Conservation (phyloP, 1,284 basidiomycete genomes). For the Malassezia vespertilionis region DNA sequence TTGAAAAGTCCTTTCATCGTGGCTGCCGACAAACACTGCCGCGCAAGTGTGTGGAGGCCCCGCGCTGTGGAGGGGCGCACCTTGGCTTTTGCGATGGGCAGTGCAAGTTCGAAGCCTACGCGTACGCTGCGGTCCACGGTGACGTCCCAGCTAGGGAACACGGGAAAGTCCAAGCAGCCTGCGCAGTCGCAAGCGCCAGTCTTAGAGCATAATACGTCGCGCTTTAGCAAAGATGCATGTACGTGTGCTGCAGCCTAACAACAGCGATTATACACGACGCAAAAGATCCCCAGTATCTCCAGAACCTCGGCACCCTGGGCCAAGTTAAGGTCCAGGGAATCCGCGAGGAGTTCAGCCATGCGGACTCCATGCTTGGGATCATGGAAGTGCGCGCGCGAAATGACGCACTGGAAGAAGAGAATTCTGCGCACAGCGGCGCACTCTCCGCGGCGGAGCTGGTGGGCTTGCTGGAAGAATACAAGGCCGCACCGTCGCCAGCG, state of each 20-base stretch:
- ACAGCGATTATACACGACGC: slow-evolving; percentile 13
- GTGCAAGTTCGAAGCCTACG: slow-evolving; percentile 12
- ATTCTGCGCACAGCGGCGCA: neutral
- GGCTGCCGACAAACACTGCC: neutral
- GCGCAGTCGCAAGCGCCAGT: neutral
- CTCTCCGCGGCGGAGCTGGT: slow-evolving; percentile 9
- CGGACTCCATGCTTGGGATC: slow-evolving; percentile 10
- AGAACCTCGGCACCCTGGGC: slow-evolving; percentile 10
- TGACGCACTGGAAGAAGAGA: neutral
- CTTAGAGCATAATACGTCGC: slow-evolving; percentile 5
- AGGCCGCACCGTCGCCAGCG: neutral
- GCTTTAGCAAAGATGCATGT: slow-evolving; percentile 10
- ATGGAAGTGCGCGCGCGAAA: slow-evolving; percentile 5
- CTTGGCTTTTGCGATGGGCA: slow-evolving; percentile 13
- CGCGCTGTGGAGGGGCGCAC: slow-evolving; percentile 1
- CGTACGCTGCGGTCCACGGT: slow-evolving; percentile 1
- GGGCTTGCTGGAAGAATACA: slow-evolving; percentile 9
- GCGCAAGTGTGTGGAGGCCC: neutral
- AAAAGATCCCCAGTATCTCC: slow-evolving; percentile 10
- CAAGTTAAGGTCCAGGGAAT: neutral
- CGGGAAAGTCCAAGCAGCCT: neutral
- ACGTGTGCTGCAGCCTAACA: neutral
- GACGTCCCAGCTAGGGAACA: neutral
- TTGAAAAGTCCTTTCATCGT: slow-evolving; percentile 13
- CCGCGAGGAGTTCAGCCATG: neutral